phyloP scores from a whole-genome alignment of 805 yeast genomes.

The Saccharomyces mikatae region DNA sequence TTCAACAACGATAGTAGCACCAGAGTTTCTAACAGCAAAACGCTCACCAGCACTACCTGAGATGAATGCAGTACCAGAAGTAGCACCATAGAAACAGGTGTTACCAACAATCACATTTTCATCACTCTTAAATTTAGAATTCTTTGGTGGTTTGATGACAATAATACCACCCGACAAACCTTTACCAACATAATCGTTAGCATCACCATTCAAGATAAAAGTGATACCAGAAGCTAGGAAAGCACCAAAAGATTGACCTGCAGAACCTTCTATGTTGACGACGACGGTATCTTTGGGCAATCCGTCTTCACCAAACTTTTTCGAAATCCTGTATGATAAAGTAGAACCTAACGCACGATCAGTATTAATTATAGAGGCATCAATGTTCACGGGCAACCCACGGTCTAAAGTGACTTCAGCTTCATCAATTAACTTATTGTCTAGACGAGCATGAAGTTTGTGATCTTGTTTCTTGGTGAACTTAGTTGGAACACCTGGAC shows the following conservation, averaged over 20 bases:
- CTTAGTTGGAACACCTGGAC: conserved; percentile 95
- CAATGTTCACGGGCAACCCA: conserved; percentile 93
- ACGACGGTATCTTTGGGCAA: conserved; percentile 94
- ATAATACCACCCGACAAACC: conserved; percentile 94
- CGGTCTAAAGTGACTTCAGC: conserved; percentile 90
- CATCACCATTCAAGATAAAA: conserved; percentile 91
- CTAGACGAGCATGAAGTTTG: conserved; percentile 83
- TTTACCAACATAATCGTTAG: conserved; percentile 96
- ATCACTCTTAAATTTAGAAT: conserved; percentile 79
- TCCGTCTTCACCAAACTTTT: conserved; percentile 86
- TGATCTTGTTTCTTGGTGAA: conserved; percentile 92
- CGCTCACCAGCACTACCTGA: conserved; percentile 98
- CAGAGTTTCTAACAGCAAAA: conserved; percentile 96
- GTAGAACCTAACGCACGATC: conserved; percentile 96
- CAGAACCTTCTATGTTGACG: conserved; percentile 84
- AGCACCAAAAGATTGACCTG: conserved; percentile 98
- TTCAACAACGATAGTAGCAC: conserved; percentile 94
- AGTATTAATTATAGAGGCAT: conserved; percentile 87
- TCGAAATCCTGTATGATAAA: conserved; percentile 85
- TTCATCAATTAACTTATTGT: conserved; percentile 92
- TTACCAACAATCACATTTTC: conserved; percentile 95
- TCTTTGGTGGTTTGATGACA: conserved; percentile 84
- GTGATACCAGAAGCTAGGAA: conserved; percentile 94
- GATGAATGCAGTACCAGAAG: conserved; percentile 87
- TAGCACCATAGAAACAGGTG: conserved; percentile 96